Percentiles rank a stretch among this genome's conserved stretches.
phyloP scores from a whole-genome alignment of 305 asterid genomes.

The Fraxinus velutina region DNA sequence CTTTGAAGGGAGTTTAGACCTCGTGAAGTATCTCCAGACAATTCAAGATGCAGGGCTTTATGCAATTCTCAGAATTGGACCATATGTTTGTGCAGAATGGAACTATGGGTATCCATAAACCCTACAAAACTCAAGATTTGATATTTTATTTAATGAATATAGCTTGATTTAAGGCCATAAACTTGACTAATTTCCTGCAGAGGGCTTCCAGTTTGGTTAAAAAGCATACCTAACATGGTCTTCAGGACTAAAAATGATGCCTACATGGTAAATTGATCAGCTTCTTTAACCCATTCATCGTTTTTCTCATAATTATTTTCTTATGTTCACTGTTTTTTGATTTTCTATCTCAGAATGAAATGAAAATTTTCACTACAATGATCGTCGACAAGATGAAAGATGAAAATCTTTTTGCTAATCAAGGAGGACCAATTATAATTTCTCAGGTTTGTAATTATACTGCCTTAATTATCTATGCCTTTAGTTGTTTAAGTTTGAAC shows the following conservation, averaged over 20 bases:
- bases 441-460: slow-evolving; percentile 35
- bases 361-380: slow-evolving; percentile 32
- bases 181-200: slow-evolving; percentile 15
- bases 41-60: slow-evolving; percentile 41
- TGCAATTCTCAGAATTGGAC: slow-evolving; percentile 46
- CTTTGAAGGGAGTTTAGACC: slow-evolving; percentile 34
- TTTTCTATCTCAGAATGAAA: slow-evolving; percentile 21
- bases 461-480: not conserved
- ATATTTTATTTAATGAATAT: not conserved
- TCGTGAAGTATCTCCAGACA: slow-evolving; percentile 34
- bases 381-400: slow-evolving; percentile 38
- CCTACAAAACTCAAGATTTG: not conserved
- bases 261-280: slow-evolving; percentile 30
- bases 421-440: slow-evolving; percentile 48
- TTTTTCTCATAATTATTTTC: not conserved
- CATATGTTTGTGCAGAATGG: slow-evolving; percentile 59
- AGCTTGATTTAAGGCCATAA: not conserved
- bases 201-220: slow-evolving; percentile 48
- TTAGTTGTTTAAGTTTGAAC: not conserved
- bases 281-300: not conserved
- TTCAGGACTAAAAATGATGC: slow-evolving; percentile 34
- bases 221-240: slow-evolving; percentile 23
- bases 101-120: slow-evolving; percentile 36
- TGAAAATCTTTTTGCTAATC: slow-evolving; percentile 36
- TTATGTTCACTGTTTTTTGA: not conserved